phyloP scores from a whole-genome alignment of 208 protist genomes.

The Leishmania braziliensis region DNA sequence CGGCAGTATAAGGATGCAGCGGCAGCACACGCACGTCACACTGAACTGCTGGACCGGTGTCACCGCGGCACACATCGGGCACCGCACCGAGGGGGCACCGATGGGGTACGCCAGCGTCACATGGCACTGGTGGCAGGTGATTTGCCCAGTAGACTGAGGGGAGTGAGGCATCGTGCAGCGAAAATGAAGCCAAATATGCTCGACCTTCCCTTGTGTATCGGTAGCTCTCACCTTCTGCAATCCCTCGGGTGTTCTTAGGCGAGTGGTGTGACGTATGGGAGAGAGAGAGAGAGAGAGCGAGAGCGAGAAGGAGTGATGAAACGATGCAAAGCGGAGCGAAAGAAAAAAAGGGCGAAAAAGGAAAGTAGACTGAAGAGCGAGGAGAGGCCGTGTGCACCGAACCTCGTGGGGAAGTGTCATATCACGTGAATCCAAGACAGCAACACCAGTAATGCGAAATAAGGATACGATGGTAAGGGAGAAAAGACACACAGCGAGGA shows the following conservation, averaged over 20 bases:
- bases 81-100: constrained; percentile 79
- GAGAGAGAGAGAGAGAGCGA: background rate
- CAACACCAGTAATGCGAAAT: background rate
- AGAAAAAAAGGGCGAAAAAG: background rate
- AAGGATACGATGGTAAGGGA: background rate
- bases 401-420: background rate
- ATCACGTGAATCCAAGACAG: background rate
- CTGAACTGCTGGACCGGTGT: constrained; percentile 83
- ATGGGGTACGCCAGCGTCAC: constrained; percentile 86
- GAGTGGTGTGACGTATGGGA: background rate
- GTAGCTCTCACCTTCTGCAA: background rate
- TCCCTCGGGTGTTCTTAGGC: background rate
- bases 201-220: background rate
- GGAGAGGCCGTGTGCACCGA: background rate
- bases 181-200: background rate
- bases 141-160: constrained; percentile 74
- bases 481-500: background rate
- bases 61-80: constrained; percentile 83
- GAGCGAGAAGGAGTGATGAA: background rate
- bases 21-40: constrained; percentile 82
- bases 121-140: constrained; percentile 76
- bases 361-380: background rate
- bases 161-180: constrained; percentile 47
- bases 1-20: constrained; percentile 79
- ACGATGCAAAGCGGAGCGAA: background rate